phyloP scores from a whole-genome alignment of 75 land plant species.

The Selaginella moellendorffii region DNA sequence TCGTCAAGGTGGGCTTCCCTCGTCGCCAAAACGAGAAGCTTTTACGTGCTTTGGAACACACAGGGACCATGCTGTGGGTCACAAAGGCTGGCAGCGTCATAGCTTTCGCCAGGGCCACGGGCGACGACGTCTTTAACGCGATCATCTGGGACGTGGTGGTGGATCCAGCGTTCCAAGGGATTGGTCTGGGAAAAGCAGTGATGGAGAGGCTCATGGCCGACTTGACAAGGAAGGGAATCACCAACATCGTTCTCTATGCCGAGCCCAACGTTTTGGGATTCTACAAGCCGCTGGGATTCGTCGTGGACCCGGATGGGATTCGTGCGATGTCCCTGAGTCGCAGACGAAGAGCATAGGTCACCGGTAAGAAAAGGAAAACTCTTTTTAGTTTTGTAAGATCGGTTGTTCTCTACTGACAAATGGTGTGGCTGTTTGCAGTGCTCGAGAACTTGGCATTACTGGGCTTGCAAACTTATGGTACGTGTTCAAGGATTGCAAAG shows the following conservation, averaged over 20 bases:
- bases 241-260: constrained; percentile 67
- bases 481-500: too few species aligned
- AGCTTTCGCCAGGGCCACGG: constrained; percentile 86
- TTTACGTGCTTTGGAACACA: constrained; percentile 44
- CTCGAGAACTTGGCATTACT: too few species aligned
- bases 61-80: constrained; percentile 50
- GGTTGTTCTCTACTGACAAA: too few species aligned
- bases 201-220: constrained; percentile 68
- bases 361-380: too few species aligned
- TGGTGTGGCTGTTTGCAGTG: too few species aligned
- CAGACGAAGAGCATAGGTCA: constrained; percentile 21
- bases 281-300: constrained; percentile 73
- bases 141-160: constrained; percentile 97
- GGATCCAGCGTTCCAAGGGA: constrained; percentile 69
- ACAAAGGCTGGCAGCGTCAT: constrained; percentile 32
- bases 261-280: constrained; percentile 81
- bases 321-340: constrained; percentile 66
- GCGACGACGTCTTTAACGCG: constrained; percentile 89
- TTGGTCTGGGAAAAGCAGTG: constrained; percentile 76
- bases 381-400: too few species aligned
- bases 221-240: constrained; percentile 41
- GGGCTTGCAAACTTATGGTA: too few species aligned
- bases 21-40: constrained; percentile 54
- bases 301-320: constrained; percentile 79
- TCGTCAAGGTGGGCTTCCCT: constrained; percentile 65